phyloP scores from a whole-genome alignment of 345 rosid genomes.

The Pelargonium nanum region DNA sequence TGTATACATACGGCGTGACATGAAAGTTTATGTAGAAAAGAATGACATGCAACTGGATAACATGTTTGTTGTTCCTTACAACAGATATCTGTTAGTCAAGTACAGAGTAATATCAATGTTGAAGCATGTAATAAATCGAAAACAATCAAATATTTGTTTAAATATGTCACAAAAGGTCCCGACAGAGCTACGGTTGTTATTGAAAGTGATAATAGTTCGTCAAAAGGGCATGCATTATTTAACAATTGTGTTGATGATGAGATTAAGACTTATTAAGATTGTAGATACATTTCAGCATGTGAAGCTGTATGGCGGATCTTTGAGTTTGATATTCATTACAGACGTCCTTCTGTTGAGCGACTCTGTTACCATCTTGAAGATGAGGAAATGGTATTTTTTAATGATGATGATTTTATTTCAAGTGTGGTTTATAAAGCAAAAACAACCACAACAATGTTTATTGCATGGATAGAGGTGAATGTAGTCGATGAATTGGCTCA shows the following conservation, averaged over 20 bases:
- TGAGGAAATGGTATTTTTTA: background rate
- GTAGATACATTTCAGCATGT: conserved; percentile 1
- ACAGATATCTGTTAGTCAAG: background rate
- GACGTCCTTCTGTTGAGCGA: background rate
- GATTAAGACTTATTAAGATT: conserved; percentile 3
- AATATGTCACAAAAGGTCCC: conserved; percentile 1
- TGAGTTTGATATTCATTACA: conserved; percentile 4
- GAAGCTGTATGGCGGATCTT: conserved; percentile 13
- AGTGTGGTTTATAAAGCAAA: background rate
- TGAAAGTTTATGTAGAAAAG: background rate
- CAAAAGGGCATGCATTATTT: too few relatives aligned
- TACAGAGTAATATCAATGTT: background rate
- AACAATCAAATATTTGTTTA: background rate
- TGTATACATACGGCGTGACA: background rate
- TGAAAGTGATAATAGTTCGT: too few relatives aligned
- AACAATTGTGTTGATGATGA: background rate
- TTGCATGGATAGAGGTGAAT: background rate
- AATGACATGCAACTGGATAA: background rate
- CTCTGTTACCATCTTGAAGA: background rate
- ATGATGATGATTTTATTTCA: background rate
- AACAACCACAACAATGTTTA: background rate
- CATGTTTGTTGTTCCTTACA: background rate
- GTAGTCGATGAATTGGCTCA: background rate
- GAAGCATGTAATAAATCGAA: background rate
- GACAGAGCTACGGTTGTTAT: background rate